Percentiles rank a stretch among this genome's conserved stretches.
Evolutionary conservation across 495 filamentous ascomycete species (phyloP).

Genomic region (Neurospora sp.): DNA sequence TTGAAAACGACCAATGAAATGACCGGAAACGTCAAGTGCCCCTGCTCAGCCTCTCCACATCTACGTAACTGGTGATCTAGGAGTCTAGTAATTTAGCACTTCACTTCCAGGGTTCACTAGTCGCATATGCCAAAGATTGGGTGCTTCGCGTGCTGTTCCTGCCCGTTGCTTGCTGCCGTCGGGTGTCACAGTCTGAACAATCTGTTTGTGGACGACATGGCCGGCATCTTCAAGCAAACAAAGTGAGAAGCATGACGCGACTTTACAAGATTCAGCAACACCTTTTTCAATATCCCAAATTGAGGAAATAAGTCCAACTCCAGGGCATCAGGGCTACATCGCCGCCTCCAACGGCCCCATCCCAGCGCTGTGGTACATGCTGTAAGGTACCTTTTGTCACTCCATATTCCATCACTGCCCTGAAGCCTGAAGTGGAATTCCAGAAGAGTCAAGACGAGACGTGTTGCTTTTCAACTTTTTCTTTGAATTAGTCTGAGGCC

Average conservation of each 20-base stretch:
- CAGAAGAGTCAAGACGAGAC: not conserved
- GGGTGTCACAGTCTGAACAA: not conserved
- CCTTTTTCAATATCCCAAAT: not conserved
- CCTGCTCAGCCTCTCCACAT: not conserved
- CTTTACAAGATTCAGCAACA: not conserved
- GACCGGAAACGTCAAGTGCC: not conserved
- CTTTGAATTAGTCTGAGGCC: not conserved
- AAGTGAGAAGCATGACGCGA: not conserved
- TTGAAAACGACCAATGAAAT: not conserved
- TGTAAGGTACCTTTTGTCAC: not conserved
- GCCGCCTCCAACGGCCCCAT: not conserved
- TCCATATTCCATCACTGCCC: not conserved
- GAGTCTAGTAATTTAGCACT: not conserved
- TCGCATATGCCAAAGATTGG: not conserved
- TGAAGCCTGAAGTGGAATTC: not conserved
- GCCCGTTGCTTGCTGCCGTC: not conserved
- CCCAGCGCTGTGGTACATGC: not conserved
- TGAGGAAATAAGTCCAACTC: not conserved
- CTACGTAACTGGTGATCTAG: not conserved
- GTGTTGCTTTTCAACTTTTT: not conserved
- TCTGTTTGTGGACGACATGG: not conserved
- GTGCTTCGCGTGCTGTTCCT: not conserved
- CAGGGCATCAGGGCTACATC: not conserved
- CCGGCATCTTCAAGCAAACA: not conserved
- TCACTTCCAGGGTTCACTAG: not conserved